Conservation (phyloP, 164 flowering plant species). For the Amborella trichopoda region DNA sequence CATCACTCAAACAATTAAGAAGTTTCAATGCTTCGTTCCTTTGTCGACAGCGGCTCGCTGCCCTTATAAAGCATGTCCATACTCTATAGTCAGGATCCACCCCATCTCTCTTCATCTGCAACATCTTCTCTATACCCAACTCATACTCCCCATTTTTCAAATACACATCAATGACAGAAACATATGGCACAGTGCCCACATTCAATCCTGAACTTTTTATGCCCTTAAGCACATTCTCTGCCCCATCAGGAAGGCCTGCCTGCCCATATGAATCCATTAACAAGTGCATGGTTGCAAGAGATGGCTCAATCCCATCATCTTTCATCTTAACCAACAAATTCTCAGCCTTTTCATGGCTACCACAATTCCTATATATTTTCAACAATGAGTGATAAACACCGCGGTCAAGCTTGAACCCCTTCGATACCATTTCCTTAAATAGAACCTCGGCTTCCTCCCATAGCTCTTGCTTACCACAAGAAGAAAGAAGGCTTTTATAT, state of each 20-base stretch:
- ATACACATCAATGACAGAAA: slow-evolving; percentile 87
- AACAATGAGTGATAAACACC: slow-evolving; percentile 90
- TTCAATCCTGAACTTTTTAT: slow-evolving; percentile 32
- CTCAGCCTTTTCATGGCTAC: slow-evolving; percentile 65
- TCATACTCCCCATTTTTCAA: slow-evolving; percentile 62
- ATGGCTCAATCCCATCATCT: slow-evolving; percentile 69
- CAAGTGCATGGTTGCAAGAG: slow-evolving; percentile 89
- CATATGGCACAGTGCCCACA: slow-evolving; percentile 57
- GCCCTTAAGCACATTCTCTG: slow-evolving; percentile 66
- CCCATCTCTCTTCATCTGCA: slow-evolving; percentile 67
- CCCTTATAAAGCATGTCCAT: slow-evolving; percentile 93
- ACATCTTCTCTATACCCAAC: slow-evolving; percentile 58
- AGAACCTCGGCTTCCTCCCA: slow-evolving; percentile 69
- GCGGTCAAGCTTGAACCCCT: slow-evolving; percentile 62
- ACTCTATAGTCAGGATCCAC: slow-evolving; percentile 77
- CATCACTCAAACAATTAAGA: slow-evolving; percentile 50
- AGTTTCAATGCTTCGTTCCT: slow-evolving; percentile 51
- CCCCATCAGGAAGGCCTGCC: slow-evolving; percentile 75
- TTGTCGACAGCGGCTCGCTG: slow-evolving; percentile 60
- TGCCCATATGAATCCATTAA: slow-evolving; percentile 86
- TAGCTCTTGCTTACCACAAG: slow-evolving; percentile 60
- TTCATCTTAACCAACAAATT: slow-evolving; percentile 57
- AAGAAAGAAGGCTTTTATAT: slow-evolving; percentile 75
- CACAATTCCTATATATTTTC: slow-evolving; percentile 68
- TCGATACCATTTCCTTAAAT: slow-evolving; percentile 44